phyloP scores from a whole-genome alignment of 2,329 filamentous ascomycete species.

The Colletotrichum endophyticum region DNA sequence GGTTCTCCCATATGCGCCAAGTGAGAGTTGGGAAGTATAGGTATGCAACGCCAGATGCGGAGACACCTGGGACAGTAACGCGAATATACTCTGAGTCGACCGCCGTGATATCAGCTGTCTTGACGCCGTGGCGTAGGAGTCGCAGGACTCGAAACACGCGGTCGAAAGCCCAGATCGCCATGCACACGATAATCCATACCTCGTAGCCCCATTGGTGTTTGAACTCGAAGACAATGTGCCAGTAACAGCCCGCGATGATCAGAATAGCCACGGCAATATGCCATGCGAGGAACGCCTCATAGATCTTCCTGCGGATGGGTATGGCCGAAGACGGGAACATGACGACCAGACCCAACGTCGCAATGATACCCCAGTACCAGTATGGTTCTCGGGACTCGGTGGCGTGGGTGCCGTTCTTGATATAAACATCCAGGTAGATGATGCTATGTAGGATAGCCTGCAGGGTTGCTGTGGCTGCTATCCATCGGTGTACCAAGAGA shows the following conservation, averaged over 20 bases:
- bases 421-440: constrained; percentile 25
- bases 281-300: constrained; percentile 37
- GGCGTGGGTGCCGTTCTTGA: background rate
- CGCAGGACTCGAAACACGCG: constrained; percentile 29
- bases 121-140: constrained; percentile 25
- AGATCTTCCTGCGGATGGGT: constrained; percentile 31
- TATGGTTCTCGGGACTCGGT: constrained; percentile 23
- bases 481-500: constrained; percentile 40
- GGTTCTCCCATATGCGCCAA: constrained; percentile 41
- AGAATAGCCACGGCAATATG: constrained; percentile 36
- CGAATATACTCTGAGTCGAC: constrained; percentile 36
- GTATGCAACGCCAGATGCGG: constrained; percentile 33
- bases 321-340: constrained; percentile 31
- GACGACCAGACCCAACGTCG: constrained; percentile 28
- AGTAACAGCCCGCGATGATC: constrained; percentile 36
- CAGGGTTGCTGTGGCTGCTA: constrained; percentile 29
- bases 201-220: constrained; percentile 38
- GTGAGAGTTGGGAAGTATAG: constrained; percentile 37
- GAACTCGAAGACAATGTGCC: constrained; percentile 29
- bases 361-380: constrained; percentile 39
- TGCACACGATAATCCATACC: constrained; percentile 37
- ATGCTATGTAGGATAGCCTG: constrained; percentile 35
- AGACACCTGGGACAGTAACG: constrained; percentile 30
- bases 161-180: constrained; percentile 34
- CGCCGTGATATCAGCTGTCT: constrained; percentile 25